Base-by-base conservation (phyloP, 164 flowering plant species). In the Dillenia turbinata region DNA sequence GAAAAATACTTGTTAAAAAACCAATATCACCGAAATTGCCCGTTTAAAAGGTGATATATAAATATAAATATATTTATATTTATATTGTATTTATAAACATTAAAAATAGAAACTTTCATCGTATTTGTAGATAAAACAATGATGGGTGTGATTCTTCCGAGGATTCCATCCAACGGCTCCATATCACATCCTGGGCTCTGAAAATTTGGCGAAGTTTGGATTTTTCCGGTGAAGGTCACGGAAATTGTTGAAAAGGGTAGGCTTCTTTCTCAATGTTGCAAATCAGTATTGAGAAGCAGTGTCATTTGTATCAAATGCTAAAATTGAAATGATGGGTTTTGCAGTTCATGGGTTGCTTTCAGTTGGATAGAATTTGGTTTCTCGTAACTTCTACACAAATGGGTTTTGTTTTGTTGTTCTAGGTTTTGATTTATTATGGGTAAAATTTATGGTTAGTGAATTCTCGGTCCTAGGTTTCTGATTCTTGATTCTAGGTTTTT, bases 41-140 rank as follows among this genome's bases (percentile, higher is more conserved):
- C 40, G 40, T 33, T 33, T 33, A 33, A 4, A 33, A 33, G 6
- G 40, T 33, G 7, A 33, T 33, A 33, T 5, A 33, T 33, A 4
- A 4, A 4, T 33, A 4, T 33, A 0, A 0, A 19, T 19, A 19
- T 19, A 19, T 19, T 1, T 19, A 19, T 33, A 4, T 33, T 4
- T 33, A 4, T 33, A 0, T 5, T 5, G 40, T 33, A 33, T 33
- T 33, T 33, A 33, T 33, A 33, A 33, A 33, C 40, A 5, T 33
- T 33, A 5, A 33, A 33, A 33, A 33, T 33, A 4, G 40, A 4
- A 33, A 33, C 40, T 33, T 33, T 33, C 40, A 33, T 33, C 40
- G 40, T 33, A 33, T 33, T 33, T 33, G 57, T 8, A 54, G 77
- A 73, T 69, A 73, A 73, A 47, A 51, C 44, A 40, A 67, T 66